These are phyloP conservation scores for Elaeis guineensis DNA, from an alignment of 176 grass and related monocot species.

Conservation along the genomic window DNA sequence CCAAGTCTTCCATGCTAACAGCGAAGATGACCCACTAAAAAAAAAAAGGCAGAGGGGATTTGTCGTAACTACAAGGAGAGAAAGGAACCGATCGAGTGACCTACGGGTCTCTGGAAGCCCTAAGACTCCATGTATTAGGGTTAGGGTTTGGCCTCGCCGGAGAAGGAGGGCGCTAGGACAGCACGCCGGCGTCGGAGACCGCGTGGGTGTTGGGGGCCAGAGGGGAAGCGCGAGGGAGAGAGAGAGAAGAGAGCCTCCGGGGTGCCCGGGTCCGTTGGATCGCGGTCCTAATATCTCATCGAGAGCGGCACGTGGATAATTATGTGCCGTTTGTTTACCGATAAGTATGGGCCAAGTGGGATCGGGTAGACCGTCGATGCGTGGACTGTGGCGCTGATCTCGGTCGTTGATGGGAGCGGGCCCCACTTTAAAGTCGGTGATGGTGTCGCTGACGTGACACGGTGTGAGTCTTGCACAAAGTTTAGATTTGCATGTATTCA, in stretches of 20 bases:
- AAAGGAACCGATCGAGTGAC: not conserved
- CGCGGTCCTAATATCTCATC: conserved; percentile 28
- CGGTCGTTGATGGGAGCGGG: not conserved
- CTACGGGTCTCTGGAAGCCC: not conserved
- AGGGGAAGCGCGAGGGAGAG: not conserved
- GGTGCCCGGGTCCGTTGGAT: conserved; percentile 19
- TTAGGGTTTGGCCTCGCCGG: not conserved
- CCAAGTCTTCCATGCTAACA: no score
- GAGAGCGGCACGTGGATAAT: conserved; percentile 17
- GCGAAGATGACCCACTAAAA: no score
- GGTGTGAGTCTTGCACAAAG: no score
- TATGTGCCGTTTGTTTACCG: conserved; percentile 27
- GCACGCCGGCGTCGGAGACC: no score
- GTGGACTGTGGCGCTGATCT: not conserved
- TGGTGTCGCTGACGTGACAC: no score
- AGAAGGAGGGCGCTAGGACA: not conserved
- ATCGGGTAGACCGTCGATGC: conserved; percentile 9
- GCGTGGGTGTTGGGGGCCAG: no score
- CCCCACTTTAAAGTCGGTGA: no score
- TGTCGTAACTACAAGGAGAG: not conserved
- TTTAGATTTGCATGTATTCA: no score
- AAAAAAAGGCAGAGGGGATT: no score
- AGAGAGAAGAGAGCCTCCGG: not conserved
- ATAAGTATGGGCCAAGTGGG: conserved; percentile 20
- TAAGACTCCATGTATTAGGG: not conserved